phyloP scores from a whole-genome alignment of 2,329 filamentous ascomycete genomes.

The Trichoderma koningiopsis region DNA sequence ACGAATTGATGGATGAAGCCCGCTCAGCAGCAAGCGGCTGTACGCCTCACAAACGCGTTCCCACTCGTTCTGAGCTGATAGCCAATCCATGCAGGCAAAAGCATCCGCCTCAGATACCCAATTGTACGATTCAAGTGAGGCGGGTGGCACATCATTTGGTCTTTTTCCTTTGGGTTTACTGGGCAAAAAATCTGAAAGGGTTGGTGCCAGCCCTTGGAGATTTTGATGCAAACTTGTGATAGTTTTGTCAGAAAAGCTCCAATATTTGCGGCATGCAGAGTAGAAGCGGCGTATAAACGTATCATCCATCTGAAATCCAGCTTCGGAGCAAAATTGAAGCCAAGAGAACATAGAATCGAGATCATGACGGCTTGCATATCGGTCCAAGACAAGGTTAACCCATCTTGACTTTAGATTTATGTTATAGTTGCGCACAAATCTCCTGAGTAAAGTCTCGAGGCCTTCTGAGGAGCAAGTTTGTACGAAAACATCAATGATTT shows the following conservation, averaged over 20 bases:
- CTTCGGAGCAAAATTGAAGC: slow-evolving; percentile 38
- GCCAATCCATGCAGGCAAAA: slow-evolving; percentile 21
- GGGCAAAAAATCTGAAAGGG: neutral
- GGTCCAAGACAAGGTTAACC: slow-evolving; percentile 37
- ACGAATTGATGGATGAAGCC: slow-evolving; percentile 43
- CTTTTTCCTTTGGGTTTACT: neutral
- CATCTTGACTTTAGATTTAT: slow-evolving; percentile 36
- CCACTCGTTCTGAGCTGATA: slow-evolving; percentile 34
- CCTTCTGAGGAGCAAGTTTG: slow-evolving; percentile 33
- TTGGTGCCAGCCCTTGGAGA: slow-evolving; percentile 6
- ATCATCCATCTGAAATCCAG: slow-evolving; percentile 36
- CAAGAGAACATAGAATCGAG: slow-evolving; percentile 35
- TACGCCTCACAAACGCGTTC: slow-evolving; percentile 44
- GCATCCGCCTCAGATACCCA: slow-evolving; percentile 23
- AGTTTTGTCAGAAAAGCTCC: slow-evolving; percentile 38
- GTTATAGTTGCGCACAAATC: slow-evolving; percentile 32
- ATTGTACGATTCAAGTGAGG: neutral
- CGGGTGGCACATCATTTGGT: neutral
- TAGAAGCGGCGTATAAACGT: slow-evolving; percentile 36
- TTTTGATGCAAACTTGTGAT: slow-evolving; percentile 28
- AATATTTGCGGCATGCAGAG: slow-evolving; percentile 38
- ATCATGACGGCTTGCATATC: slow-evolving; percentile 36
- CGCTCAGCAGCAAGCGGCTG: slow-evolving; percentile 37
- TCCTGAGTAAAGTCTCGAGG: slow-evolving; percentile 36
- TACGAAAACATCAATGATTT: slow-evolving; percentile 41